Conservation (phyloP, 1,284 basidiomycete genomes). For the Salmacisia buchloeana region DNA sequence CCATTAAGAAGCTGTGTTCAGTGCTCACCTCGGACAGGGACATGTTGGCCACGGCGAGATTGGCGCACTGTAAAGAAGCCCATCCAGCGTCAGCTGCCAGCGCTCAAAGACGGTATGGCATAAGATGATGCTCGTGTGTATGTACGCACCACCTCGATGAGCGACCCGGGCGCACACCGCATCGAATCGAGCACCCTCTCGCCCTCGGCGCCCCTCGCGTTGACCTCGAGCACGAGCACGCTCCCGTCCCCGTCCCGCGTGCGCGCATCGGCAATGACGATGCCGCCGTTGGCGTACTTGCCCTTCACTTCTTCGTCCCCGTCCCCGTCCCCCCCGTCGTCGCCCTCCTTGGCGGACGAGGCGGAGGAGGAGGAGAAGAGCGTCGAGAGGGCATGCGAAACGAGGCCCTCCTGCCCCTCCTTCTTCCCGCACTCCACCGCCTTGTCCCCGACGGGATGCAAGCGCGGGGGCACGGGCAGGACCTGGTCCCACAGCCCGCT, state of each 20-base stretch:
- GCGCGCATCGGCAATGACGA: slow-evolving; percentile 9
- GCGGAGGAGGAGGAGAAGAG: no score
- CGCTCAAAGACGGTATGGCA: neutral
- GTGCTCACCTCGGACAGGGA: slow-evolving; percentile 23
- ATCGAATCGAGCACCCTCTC: slow-evolving; percentile 4
- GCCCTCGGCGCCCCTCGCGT: neutral
- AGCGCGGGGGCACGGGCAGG: slow-evolving; percentile 6
- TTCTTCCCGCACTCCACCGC: neutral
- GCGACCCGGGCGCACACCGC: slow-evolving; percentile 7
- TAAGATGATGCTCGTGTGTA: neutral
- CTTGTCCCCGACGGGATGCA: neutral
- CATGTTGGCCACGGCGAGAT: slow-evolving; percentile 30
- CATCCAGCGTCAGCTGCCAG: neutral
- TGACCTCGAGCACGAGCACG: slow-evolving; percentile 9
- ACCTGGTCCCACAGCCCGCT: slow-evolving; percentile 31
- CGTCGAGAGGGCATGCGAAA: slow-evolving; percentile 13
- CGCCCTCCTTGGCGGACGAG: no score
- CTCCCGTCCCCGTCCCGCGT: slow-evolving; percentile 8
- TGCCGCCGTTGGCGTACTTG: slow-evolving; percentile 5
- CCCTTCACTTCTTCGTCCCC: neutral
- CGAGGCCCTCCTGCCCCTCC: slow-evolving; percentile 17
- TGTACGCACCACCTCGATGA: slow-evolving; percentile 10
- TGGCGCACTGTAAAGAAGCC: slow-evolving; percentile 18
- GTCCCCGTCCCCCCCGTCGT: no score
- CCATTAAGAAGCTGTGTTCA: neutral